Percentiles rank a stretch among this genome's conserved stretches.
Conservation (phyloP, 2,329 filamentous ascomycete genomes). For the Tolypocladium inflatum region DNA sequence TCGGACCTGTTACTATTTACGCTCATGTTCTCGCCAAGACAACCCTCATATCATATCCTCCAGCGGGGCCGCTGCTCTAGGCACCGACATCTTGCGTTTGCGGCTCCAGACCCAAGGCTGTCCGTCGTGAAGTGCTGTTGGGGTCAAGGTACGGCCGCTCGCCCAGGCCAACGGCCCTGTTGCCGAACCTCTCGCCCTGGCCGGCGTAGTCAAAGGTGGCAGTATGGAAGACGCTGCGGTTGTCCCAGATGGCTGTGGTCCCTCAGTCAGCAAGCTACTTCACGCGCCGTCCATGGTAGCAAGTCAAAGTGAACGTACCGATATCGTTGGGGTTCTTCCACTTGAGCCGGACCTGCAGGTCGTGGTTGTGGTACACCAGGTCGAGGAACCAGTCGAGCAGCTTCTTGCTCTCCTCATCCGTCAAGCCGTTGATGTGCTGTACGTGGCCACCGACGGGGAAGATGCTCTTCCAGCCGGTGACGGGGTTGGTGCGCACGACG, state of each 20-base stretch:
- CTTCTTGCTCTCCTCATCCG: slow-evolving; percentile 33
- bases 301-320: slow-evolving; percentile 8
- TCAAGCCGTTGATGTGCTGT: slow-evolving; percentile 39
- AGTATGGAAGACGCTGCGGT: slow-evolving; percentile 44
- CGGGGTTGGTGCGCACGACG: slow-evolving; percentile 46
- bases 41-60: background rate
- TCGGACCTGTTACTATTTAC: background rate
- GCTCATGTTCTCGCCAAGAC: background rate
- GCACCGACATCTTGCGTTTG: background rate
- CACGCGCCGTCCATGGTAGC: background rate
- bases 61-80: background rate
- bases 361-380: slow-evolving; percentile 44
- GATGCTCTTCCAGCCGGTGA: slow-evolving; percentile 47
- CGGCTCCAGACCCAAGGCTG: slow-evolving; percentile 3
- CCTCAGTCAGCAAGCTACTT: background rate
- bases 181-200: slow-evolving; percentile 36
- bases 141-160: slow-evolving; percentile 46
- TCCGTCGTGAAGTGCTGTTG: slow-evolving; percentile 17
- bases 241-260: slow-evolving; percentile 45
- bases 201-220: slow-evolving; percentile 42
- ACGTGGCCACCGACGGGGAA: slow-evolving; percentile 44
- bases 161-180: slow-evolving; percentile 41
- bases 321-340: slow-evolving; percentile 36
- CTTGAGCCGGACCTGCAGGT: slow-evolving; percentile 39
- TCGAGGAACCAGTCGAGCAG: slow-evolving; percentile 43